A percentile compares a stretch with the other conserved stretches of the same genome.
phyloP scores from a whole-genome alignment of 495 filamentous ascomycete species.

The Hyaloscypha variabilis region DNA sequence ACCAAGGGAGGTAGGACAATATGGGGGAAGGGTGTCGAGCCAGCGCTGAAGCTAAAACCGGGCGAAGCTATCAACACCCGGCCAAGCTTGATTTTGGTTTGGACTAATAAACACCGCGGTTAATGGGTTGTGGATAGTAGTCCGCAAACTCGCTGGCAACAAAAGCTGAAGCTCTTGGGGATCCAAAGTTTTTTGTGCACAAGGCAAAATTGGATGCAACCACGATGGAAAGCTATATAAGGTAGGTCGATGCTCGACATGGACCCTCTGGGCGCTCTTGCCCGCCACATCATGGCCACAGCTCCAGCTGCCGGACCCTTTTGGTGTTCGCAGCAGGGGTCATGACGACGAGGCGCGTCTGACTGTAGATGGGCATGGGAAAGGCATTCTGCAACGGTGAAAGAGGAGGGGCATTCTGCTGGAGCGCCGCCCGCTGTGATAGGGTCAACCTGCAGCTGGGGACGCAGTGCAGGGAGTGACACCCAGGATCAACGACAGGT shows the following conservation, averaged over 20 bases:
- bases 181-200: not conserved
- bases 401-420: not conserved
- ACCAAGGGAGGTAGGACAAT: not conserved
- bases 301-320: not conserved
- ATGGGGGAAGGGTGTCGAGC: not conserved
- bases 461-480: not conserved
- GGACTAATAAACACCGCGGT: too few species aligned
- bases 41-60: not conserved
- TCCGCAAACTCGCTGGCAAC: not conserved
- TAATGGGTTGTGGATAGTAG: too few species aligned
- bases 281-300: not conserved
- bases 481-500: too few species aligned
- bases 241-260: not conserved
- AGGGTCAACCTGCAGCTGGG: not conserved
- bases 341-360: not conserved
- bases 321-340: not conserved
- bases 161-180: not conserved
- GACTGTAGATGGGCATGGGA: not conserved
- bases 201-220: not conserved
- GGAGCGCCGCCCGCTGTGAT: not conserved
- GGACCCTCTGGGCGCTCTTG: not conserved
- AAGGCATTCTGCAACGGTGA: not conserved
- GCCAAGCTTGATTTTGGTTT: too few species aligned
- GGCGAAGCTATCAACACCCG: not conserved
- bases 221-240: not conserved